phyloP scores from a whole-genome alignment of 1,139 yeast species.

The Candida labiduridarum region DNA sequence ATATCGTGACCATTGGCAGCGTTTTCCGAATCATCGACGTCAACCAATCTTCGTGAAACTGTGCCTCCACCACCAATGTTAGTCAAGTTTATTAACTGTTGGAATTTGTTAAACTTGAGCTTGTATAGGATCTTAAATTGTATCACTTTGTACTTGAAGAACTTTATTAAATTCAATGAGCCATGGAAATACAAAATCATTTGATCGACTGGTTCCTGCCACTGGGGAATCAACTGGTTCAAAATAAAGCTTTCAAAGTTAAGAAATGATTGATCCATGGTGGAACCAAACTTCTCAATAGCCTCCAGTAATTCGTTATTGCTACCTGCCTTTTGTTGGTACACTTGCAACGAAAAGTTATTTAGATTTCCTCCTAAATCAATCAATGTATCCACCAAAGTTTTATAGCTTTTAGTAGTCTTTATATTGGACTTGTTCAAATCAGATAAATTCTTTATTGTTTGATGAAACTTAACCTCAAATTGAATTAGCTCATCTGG shows the following conservation, averaged over 20 bases:
- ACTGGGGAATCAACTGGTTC: slow-evolving; percentile 40
- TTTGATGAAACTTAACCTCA: slow-evolving; percentile 38
- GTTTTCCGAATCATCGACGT: neutral
- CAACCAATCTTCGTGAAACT: slow-evolving; percentile 3
- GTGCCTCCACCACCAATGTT: slow-evolving; percentile 13
- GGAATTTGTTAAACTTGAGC: slow-evolving; percentile 42
- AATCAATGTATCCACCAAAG: slow-evolving; percentile 33
- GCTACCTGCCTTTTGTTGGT: slow-evolving; percentile 24
- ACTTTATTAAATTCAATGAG: slow-evolving; percentile 42
- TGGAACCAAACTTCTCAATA: slow-evolving; percentile 50
- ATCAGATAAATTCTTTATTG: slow-evolving; percentile 34
- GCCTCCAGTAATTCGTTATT: slow-evolving; percentile 33
- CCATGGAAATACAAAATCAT: slow-evolving; percentile 42
- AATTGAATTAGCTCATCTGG: slow-evolving; percentile 38
- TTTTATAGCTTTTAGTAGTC: slow-evolving; percentile 33
- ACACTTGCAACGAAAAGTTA: slow-evolving; percentile 48
- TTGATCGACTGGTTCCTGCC: slow-evolving; percentile 52
- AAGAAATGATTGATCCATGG: slow-evolving; percentile 45
- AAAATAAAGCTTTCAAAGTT: slow-evolving; percentile 43
- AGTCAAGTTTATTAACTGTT: slow-evolving; percentile 36
- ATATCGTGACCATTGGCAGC: slow-evolving; percentile 14
- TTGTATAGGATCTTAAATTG: slow-evolving; percentile 46
- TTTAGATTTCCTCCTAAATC: slow-evolving; percentile 52
- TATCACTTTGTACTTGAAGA: slow-evolving; percentile 48
- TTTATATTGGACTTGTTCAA: slow-evolving; percentile 38